phyloP scores from a whole-genome alignment of 129 eudicot genomes.

The Dittrichia graveolens region DNA sequence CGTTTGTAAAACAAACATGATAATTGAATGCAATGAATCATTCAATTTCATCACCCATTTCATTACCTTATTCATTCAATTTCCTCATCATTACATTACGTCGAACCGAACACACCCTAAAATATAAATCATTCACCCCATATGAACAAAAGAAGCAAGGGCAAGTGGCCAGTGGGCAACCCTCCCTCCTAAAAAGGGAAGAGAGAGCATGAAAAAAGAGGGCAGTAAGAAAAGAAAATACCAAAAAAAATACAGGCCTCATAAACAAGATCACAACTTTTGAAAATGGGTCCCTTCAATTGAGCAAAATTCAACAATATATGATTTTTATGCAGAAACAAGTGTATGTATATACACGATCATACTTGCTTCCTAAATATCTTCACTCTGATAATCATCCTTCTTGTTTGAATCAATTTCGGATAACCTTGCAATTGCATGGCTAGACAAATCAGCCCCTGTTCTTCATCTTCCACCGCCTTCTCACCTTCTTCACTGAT shows the following conservation, averaged over 20 bases:
- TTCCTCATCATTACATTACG: too few relatives aligned
- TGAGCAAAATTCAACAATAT: constrained; percentile 12
- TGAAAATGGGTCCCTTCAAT: constrained; percentile 15
- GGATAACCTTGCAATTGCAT: constrained; percentile 49
- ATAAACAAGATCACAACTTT: constrained; percentile 27
- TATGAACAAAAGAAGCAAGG: too few relatives aligned
- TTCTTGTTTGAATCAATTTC: constrained; percentile 34
- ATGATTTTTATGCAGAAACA: constrained; percentile 33
- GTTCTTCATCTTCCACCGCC: constrained; percentile 50
- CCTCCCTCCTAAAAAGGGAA: too few relatives aligned
- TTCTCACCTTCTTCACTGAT: constrained; percentile 41
- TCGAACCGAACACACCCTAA: too few relatives aligned
- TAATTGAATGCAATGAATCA: too few relatives aligned
- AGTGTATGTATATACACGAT: background rate
- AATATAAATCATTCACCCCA: too few relatives aligned
- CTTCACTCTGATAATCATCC: constrained; percentile 4
- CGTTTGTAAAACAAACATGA: too few relatives aligned
- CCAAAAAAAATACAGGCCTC: constrained; percentile 22
- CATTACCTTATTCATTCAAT: too few relatives aligned
- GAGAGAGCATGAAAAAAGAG: too few relatives aligned
- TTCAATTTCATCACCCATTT: too few relatives aligned
- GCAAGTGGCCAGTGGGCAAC: too few relatives aligned
- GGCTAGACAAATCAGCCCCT: constrained; percentile 52
- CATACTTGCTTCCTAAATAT: background rate
- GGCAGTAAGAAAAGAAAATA: background rate